Evolutionary conservation across 208 protist species (phyloP).

Genomic region (Hexamita inflata): DNA sequence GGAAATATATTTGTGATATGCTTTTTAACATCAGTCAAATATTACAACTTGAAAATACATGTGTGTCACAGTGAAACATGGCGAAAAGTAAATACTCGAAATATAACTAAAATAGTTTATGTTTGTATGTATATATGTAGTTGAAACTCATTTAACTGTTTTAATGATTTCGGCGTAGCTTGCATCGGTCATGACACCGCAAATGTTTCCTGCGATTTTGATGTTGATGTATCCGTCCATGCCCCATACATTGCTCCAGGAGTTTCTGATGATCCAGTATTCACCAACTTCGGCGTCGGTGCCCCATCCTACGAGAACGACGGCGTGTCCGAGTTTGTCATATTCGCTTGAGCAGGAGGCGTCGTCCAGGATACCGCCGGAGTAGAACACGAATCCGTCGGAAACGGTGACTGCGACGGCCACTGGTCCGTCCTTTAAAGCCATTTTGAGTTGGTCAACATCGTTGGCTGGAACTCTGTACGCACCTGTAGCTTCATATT

Average conservation of each 20-base stretch:
- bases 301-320: neutral
- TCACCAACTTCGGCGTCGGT: neutral
- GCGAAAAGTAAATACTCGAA: too few species aligned
- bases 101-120: too few species aligned
- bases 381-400: neutral
- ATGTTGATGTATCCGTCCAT: conserved; percentile 3
- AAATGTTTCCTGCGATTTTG: neutral
- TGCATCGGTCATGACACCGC: neutral
- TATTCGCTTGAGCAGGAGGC: neutral
- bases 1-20: too few species aligned
- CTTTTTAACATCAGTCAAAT: too few species aligned
- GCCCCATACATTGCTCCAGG: conserved; percentile 2
- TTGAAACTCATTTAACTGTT: too few species aligned
- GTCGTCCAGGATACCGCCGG: neutral
- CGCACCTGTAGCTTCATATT: neutral
- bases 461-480: neutral
- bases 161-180: too few species aligned
- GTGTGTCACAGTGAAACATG: too few species aligned
- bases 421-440: neutral
- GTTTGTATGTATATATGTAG: too few species aligned
- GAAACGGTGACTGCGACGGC: neutral
- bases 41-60: too few species aligned
- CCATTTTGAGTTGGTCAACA: neutral
- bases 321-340: neutral
- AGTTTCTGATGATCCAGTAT: conserved; percentile 18